Evolutionary conservation across 2,329 filamentous ascomycete species (phyloP).

Genomic region (Pyrenophora graminea): DNA sequence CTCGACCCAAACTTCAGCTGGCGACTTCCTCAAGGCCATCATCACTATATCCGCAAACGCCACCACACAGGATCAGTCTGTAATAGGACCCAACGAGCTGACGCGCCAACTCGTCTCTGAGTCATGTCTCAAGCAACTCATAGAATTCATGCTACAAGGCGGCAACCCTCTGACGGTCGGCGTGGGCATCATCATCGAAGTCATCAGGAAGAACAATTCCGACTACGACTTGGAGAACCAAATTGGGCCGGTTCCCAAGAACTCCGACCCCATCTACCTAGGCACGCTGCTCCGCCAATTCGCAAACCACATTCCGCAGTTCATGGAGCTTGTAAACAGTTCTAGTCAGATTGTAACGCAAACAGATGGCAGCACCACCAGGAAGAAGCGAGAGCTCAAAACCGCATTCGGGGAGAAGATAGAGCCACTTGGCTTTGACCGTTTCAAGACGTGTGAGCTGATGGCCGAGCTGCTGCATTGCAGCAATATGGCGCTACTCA

Average conservation of each 20-base stretch:
- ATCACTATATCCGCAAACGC: conserved; percentile 99
- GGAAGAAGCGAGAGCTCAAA: conserved; percentile 73
- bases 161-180: conserved; percentile 95
- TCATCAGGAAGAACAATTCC: conserved; percentile 98
- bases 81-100: conserved; percentile 95
- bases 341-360: conserved; percentile 63
- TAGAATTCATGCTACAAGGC: conserved; percentile 87
- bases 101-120: conserved; percentile 92
- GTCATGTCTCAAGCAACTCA: conserved; percentile 79
- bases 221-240: conserved; percentile 96
- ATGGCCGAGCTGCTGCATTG: conserved; percentile 98
- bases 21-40: conserved; percentile 97
- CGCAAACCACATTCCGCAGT: conserved; percentile 87
- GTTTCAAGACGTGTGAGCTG: conserved; percentile 98
- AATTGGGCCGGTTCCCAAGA: conserved; percentile 75
- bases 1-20: conserved; percentile 92
- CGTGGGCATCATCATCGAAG: conserved; percentile 96
- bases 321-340: conserved; percentile 87
- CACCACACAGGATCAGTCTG: conserved; percentile 97
- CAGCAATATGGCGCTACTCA: conserved; percentile 96
- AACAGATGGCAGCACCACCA: conserved; percentile 61
- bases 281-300: conserved; percentile 88
- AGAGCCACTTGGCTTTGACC: conserved; percentile 92
- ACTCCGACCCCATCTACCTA: conserved; percentile 94
- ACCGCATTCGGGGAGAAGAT: conserved; percentile 91